These are phyloP conservation scores for Dactylellina drechsleri DNA, from an alignment of 2,329 filamentous ascomycete species.

Conservation along the genomic window DNA sequence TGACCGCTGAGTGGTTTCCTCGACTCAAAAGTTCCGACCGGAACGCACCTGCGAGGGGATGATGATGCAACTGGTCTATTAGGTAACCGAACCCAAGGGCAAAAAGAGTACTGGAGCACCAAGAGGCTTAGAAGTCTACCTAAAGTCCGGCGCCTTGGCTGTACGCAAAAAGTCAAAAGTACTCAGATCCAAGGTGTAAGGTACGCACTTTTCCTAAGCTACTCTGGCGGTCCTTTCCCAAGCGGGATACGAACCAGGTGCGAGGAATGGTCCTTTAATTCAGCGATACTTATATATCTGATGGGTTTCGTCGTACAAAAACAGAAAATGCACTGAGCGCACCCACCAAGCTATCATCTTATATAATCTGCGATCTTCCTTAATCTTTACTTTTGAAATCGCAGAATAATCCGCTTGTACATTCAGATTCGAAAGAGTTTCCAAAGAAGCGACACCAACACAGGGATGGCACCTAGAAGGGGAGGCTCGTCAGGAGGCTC, in stretches of 20 bases:
- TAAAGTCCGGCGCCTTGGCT: conserved; percentile 20
- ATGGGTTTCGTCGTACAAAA: conserved; percentile 30
- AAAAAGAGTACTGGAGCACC: conserved; percentile 1
- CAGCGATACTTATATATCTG: conserved; percentile 21
- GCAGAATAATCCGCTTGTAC: background rate
- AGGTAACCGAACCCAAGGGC: conserved; percentile 9
- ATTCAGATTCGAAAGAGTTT: background rate
- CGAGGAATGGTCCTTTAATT: conserved; percentile 43
- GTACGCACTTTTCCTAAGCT: conserved; percentile 33
- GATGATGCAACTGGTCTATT: conserved; percentile 6
- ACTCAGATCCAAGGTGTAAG: conserved; percentile 6
- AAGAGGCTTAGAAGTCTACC: conserved; percentile 40
- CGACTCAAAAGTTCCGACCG: conserved; percentile 15
- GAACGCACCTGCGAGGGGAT: conserved; percentile 32
- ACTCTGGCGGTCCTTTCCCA: conserved; percentile 8
- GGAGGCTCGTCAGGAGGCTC: conserved; percentile 10
- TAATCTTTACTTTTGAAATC: background rate
- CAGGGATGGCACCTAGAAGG: conserved; percentile 39
- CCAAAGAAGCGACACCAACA: background rate
- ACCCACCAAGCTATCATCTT: background rate
- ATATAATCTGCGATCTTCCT: background rate
- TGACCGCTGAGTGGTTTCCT: conserved; percentile 8
- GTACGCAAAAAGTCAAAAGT: conserved; percentile 5
- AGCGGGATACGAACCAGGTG: conserved; percentile 33
- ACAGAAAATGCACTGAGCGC: background rate